Percentiles rank a stretch among this genome's conserved stretches.
phyloP scores from a whole-genome alignment of 2,329 filamentous ascomycete species.

The Penicillium nordicum region DNA sequence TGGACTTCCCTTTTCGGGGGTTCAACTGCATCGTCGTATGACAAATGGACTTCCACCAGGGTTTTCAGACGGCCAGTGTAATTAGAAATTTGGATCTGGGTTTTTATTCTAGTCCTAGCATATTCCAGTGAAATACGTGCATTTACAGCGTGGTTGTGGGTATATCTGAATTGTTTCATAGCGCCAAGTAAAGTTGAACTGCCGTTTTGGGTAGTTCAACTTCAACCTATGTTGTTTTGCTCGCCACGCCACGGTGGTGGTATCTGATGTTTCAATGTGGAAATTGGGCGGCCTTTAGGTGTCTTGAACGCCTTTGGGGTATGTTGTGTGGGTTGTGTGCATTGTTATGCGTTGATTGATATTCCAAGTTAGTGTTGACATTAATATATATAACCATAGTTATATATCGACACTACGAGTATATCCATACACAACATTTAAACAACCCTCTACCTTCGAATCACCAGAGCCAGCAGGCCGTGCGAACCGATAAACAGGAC shows the following conservation, averaged over 20 bases:
- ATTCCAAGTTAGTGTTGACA: rapidly evolving
- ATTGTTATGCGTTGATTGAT: rapidly evolving
- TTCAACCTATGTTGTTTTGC: not conserved
- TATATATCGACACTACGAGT: not conserved
- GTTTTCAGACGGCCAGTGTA: rapidly evolving
- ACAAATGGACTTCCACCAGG: too few relatives aligned
- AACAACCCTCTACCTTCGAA: too few relatives aligned
- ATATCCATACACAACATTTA: too few relatives aligned
- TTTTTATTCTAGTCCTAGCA: not conserved
- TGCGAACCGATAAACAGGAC: not conserved
- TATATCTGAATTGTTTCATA: not conserved
- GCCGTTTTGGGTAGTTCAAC: not conserved
- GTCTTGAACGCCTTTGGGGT: rapidly evolving
- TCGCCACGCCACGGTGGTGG: not conserved
- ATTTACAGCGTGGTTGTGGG: not conserved
- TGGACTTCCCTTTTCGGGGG: not conserved
- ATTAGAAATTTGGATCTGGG: rapidly evolving
- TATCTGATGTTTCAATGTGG: rapidly evolving
- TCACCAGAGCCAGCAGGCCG: rapidly evolving
- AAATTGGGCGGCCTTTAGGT: rapidly evolving
- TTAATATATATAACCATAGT: not conserved
- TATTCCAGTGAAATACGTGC: not conserved
- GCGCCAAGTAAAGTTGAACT: not conserved
- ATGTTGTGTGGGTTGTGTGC: not conserved
- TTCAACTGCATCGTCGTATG: not conserved